Percentiles rank a stretch among this genome's conserved stretches.
Evolutionary conservation across 805 yeast genomes (phyloP).

Genomic region (Sugiyamaella lignohabitans): DNA sequence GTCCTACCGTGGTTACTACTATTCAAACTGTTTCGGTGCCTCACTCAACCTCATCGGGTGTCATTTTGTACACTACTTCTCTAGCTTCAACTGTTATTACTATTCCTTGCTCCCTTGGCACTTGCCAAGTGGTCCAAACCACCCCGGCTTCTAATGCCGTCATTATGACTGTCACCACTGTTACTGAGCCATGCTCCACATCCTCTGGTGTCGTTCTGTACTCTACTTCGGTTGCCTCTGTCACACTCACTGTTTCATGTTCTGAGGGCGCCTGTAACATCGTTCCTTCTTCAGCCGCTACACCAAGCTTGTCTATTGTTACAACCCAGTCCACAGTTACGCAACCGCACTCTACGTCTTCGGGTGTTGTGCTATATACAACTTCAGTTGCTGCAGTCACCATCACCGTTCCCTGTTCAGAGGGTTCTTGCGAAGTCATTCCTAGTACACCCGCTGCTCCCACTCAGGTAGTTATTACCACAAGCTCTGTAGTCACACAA

Average conservation of each 20-base stretch:
- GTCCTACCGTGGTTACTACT: constrained; percentile 3
- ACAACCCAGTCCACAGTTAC: too few relatives aligned
- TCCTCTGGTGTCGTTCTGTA: neutral
- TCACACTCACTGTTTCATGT: constrained; percentile 7
- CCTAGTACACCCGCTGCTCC: constrained; percentile 4
- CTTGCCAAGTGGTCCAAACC: neutral
- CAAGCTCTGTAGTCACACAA: neutral
- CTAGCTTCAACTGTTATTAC: too few relatives aligned
- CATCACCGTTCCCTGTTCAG: constrained; percentile 11
- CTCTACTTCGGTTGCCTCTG: constrained; percentile 3
- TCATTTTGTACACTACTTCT: too few relatives aligned
- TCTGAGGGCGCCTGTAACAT: neutral
- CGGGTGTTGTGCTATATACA: neutral
- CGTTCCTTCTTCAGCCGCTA: neutral
- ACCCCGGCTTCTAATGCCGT: too few relatives aligned
- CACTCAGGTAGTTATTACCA: neutral
- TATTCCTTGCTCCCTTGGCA: neutral
- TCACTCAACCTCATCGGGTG: constrained; percentile 1
- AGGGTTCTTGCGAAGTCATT: constrained; percentile 1
- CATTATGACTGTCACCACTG: constrained; percentile 2
- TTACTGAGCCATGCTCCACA: constrained; percentile 7
- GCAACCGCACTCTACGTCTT: too few relatives aligned
- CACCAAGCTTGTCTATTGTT: constrained; percentile 5
- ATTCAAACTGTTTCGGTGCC: neutral
- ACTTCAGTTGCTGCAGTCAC: neutral